A percentile compares a stretch with the other conserved stretches of the same genome.
Conservation (phyloP, 148 eudicot genomes). For the Chenopodium formosanum region DNA sequence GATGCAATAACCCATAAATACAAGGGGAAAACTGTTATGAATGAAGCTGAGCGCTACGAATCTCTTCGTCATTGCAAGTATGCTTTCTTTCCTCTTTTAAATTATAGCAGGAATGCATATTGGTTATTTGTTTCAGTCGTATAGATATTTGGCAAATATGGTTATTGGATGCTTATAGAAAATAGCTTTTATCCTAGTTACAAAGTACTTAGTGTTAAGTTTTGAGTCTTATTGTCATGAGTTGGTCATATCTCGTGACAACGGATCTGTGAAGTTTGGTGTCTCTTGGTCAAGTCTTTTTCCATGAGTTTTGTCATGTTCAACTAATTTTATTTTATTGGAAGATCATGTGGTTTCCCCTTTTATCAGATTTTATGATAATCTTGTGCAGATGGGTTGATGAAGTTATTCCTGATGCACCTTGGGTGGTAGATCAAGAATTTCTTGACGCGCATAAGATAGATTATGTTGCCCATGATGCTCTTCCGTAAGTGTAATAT, state of each 20-base stretch:
- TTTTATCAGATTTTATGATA: neutral
- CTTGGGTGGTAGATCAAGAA: slow-evolving; percentile 64
- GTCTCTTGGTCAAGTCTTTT: neutral
- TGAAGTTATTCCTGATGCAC: slow-evolving; percentile 81
- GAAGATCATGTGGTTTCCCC: neutral
- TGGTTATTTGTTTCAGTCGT: neutral
- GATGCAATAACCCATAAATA: slow-evolving; percentile 60
- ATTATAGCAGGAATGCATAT: neutral
- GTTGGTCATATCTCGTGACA: neutral
- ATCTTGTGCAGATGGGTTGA: slow-evolving; percentile 64
- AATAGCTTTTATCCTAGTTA: neutral
- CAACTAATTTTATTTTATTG: too few relatives aligned
- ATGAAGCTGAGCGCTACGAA: slow-evolving; percentile 61
- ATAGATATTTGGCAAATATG: neutral
- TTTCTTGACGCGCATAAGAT: slow-evolving; percentile 66
- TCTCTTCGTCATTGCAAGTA: slow-evolving; percentile 84
- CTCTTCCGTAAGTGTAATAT: slow-evolving; percentile 64
- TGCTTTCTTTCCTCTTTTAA: neutral
- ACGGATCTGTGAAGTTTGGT: neutral
- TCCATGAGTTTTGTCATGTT: neutral
- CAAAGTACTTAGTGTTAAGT: neutral
- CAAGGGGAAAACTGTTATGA: slow-evolving; percentile 83
- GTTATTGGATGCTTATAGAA: neutral
- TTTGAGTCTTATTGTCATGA: neutral
- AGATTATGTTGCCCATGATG: slow-evolving; percentile 76